phyloP scores from a whole-genome alignment of 495 filamentous ascomycete genomes.

The Thozetella sp. region DNA sequence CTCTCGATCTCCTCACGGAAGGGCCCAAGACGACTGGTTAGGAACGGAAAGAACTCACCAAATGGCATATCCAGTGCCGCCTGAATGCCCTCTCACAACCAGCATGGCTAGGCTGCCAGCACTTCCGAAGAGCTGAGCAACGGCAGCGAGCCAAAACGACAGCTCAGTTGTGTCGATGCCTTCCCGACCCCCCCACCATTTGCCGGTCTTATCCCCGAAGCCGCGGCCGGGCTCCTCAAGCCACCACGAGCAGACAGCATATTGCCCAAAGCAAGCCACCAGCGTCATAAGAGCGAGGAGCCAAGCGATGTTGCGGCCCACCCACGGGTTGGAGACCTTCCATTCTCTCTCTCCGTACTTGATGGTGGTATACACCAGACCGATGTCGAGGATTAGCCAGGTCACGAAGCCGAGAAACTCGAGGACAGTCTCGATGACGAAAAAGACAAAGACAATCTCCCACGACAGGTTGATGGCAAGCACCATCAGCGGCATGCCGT shows the following conservation, averaged over 20 bases:
- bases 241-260: constrained; percentile 38
- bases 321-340: constrained; percentile 23
- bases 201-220: constrained; percentile 28
- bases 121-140: constrained; percentile 27
- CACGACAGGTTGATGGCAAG: constrained; percentile 45
- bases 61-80: constrained; percentile 38
- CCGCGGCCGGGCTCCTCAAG: constrained; percentile 23
- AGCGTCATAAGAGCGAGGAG: constrained; percentile 25
- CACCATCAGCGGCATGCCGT: constrained; percentile 46
- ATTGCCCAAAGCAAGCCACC: constrained; percentile 25
- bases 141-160: constrained; percentile 36
- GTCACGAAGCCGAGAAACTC: constrained; percentile 38
- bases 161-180: constrained; percentile 44
- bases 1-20: background rate
- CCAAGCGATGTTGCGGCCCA: constrained; percentile 31
- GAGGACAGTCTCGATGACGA: constrained; percentile 33
- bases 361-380: constrained; percentile 36
- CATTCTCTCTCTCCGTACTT: constrained; percentile 35
- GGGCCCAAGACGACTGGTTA: background rate
- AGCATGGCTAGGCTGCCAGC: constrained; percentile 35
- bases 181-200: constrained; percentile 33
- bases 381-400: constrained; percentile 44
- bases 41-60: constrained; percentile 31
- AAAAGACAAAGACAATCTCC: constrained; percentile 42
- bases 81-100: constrained; percentile 33